These are phyloP conservation scores for Trebouxia gelatinosa DNA, from an alignment of 163 green algal species.

Conservation along the genomic window DNA sequence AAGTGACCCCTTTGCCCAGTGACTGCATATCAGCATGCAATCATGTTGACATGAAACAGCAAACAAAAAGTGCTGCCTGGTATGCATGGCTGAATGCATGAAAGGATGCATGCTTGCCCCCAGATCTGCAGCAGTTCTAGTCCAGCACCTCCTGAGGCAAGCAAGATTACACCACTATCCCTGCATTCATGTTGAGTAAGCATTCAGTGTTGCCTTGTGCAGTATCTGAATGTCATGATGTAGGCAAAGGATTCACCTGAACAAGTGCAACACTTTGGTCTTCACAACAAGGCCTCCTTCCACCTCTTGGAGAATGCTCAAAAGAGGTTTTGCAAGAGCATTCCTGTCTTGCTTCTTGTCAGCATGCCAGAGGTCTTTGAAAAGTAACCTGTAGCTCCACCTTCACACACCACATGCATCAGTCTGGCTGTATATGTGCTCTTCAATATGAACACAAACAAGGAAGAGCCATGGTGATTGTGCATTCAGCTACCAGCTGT, in stretches of 20 bases:
- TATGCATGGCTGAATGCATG: conserved; percentile 12
- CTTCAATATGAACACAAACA: too few relatives aligned
- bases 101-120: conserved; percentile 1
- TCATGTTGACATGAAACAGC: conserved; percentile 23
- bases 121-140: conserved; percentile 1
- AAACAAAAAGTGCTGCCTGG: conserved; percentile 11
- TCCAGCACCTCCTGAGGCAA: conserved; percentile 2
- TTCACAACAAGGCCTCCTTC: conserved; percentile 8
- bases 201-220: conserved; percentile 4
- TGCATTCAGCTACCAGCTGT: conserved; percentile 8
- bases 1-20: conserved; percentile 8
- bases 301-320: conserved; percentile 20
- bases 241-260: conserved; percentile 14
- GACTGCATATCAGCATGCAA: conserved; percentile 22
- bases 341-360: conserved; percentile 19
- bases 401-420: too few relatives aligned
- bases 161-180: conserved; percentile 11
- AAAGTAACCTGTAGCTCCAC: conserved; percentile 19
- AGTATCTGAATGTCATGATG: conserved; percentile 13
- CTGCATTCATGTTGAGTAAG: conserved; percentile 11
- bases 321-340: conserved; percentile 16
- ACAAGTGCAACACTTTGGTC: conserved; percentile 15
- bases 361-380: conserved; percentile 21
- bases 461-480: too few relatives aligned
- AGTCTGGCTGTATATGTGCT: too few relatives aligned